These are phyloP conservation scores for Cladophialophora yegresii DNA, from an alignment of 2,329 filamentous ascomycete genomes.

Conservation along the genomic window DNA sequence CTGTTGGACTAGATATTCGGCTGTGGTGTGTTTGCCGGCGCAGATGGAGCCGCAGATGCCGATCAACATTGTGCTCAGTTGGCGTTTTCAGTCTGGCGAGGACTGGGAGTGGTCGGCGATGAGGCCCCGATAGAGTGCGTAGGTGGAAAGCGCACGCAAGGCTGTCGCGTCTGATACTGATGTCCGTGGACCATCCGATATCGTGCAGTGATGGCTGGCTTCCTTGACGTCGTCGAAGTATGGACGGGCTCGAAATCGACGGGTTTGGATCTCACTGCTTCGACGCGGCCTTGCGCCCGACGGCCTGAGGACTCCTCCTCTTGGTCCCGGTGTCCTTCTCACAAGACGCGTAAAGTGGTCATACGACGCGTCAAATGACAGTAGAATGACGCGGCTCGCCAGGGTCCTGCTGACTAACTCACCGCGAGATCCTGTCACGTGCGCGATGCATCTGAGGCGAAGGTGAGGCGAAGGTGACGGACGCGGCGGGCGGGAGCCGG, in stretches of 20 bases:
- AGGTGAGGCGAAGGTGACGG: background rate
- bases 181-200: background rate
- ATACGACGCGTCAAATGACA: conserved; percentile 16
- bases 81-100: background rate
- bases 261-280: background rate
- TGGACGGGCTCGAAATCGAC: background rate
- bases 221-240: background rate
- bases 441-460: background rate
- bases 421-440: background rate
- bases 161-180: background rate
- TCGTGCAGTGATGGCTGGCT: background rate
- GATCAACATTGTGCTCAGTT: conserved; percentile 53
- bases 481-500: background rate
- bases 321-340: background rate
- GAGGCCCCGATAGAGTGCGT: background rate
- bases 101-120: background rate
- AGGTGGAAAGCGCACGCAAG: background rate
- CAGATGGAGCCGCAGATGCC: conserved; percentile 70
- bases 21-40: conserved; percentile 87
- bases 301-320: background rate
- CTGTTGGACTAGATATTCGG: conserved; percentile 79
- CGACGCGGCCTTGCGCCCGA: background rate
- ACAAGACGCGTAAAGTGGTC: conserved; percentile 32
- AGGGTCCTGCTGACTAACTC: background rate
- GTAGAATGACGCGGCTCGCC: no score